These are phyloP conservation scores for Copromyces sp. DNA, from an alignment of 495 filamentous ascomycete species.

Conservation along the genomic window DNA sequence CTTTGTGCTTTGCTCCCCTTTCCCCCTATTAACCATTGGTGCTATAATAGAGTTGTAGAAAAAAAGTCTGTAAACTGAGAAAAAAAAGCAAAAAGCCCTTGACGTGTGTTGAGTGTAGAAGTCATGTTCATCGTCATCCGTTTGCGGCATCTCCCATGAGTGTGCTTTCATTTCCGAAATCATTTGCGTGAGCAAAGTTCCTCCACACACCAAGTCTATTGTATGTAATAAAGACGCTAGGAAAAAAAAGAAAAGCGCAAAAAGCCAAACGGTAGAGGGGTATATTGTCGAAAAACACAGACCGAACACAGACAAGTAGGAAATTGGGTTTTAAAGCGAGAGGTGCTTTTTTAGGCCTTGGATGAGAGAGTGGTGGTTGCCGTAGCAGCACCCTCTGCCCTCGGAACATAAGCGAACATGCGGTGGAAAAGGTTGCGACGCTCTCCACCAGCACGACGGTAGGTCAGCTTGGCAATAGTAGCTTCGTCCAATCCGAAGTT, in stretches of 20 bases:
- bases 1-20: not conserved
- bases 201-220: not conserved
- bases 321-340: not conserved
- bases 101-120: not conserved
- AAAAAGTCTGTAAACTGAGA: not conserved
- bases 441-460: conserved; percentile 21
- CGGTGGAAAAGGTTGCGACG: conserved; percentile 33
- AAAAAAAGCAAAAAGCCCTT: not conserved
- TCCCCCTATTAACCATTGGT: not conserved
- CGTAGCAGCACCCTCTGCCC: not conserved
- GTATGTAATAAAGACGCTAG: not conserved
- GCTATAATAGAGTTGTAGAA: not conserved
- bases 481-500: conserved; percentile 2
- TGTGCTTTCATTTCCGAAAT: not conserved
- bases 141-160: not conserved
- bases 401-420: conserved; percentile 26
- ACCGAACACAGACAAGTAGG: not conserved
- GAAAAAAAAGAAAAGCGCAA: not conserved
- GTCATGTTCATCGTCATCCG: not conserved
- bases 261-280: not conserved
- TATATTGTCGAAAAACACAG: not conserved
- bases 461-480: conserved; percentile 2
- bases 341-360: not conserved
- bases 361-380: not conserved
- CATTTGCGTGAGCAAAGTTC: not conserved